Conservation (phyloP, 106 monocot species). For the Platanthera guangdongensis region DNA sequence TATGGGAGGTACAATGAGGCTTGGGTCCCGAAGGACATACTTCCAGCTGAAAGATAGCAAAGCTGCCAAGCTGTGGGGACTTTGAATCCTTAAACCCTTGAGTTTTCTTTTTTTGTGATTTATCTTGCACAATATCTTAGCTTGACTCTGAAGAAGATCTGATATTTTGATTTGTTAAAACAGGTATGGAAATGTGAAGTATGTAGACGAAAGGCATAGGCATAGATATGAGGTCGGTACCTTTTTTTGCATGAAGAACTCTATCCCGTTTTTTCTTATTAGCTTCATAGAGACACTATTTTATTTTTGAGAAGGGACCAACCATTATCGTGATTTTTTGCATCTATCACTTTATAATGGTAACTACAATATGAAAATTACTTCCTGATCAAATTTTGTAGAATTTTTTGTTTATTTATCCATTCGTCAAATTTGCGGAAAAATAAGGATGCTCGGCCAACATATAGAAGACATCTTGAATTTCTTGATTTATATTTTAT, state of each 20-base stretch:
- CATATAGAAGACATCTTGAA: no score
- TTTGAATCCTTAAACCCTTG: background rate
- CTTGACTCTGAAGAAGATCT: background rate
- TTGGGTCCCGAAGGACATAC: conserved; percentile 81
- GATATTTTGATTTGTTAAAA: background rate
- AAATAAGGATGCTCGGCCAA: no score
- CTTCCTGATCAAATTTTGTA: no score
- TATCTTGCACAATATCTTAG: background rate
- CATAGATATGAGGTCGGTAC: conserved; percentile 86
- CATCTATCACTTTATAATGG: no score
- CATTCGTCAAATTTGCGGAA: no score
- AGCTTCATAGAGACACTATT: no score
- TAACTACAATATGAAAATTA: no score
- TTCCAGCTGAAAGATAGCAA: conserved; percentile 52
- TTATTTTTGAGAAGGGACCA: no score
- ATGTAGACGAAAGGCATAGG: conserved; percentile 82
- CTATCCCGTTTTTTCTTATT: background rate
- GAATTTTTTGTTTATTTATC: no score
- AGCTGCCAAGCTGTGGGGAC: conserved; percentile 73
- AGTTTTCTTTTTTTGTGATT: background rate
- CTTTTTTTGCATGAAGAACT: background rate
- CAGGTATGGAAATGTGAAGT: conserved; percentile 64
- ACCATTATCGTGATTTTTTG: no score
- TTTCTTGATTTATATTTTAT: no score
- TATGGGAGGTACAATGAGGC: conserved; percentile 96